These are phyloP conservation scores for Synchytrium microbalum DNA, from an alignment of 371 early-diverging fungal genomes.

Conservation along the genomic window DNA sequence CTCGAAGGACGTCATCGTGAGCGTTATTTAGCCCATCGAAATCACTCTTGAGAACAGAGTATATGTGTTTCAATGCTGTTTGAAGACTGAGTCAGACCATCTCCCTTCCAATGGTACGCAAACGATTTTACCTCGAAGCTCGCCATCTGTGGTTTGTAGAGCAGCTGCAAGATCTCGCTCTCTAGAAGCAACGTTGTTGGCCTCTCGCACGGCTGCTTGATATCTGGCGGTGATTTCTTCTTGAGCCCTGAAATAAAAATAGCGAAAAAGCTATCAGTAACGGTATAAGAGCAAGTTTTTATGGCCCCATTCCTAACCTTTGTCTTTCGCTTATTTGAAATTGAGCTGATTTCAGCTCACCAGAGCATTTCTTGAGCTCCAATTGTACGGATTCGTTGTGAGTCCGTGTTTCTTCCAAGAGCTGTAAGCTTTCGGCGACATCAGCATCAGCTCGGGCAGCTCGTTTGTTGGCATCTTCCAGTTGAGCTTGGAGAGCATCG, in stretches of 20 bases:
- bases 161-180: conserved; percentile 22
- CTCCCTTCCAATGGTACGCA: too few species aligned
- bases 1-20: conserved; percentile 8
- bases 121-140: conserved; percentile 18
- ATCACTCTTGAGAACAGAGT: conserved; percentile 5
- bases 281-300: neutral
- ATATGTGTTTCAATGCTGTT: conserved; percentile 9
- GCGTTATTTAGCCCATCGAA: conserved; percentile 7
- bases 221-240: conserved; percentile 30
- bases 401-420: conserved; percentile 10
- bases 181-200: conserved; percentile 15
- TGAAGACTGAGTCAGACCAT: too few species aligned
- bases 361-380: conserved; percentile 3
- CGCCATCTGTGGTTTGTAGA: conserved; percentile 16
- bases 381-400: conserved; percentile 16
- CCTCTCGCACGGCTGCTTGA: conserved; percentile 22
- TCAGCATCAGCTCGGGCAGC: conserved; percentile 14
- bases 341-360: conserved; percentile 9
- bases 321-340: conserved; percentile 14
- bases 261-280: neutral
- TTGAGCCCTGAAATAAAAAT: conserved; percentile 14
- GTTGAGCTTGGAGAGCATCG: conserved; percentile 1
- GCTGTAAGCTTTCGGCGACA: conserved; percentile 8
- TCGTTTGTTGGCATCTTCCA: too few species aligned
- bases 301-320: conserved; percentile 5